phyloP scores from a whole-genome alignment of 768 basidiomycete species.

The Vishniacozyma victoriae region DNA sequence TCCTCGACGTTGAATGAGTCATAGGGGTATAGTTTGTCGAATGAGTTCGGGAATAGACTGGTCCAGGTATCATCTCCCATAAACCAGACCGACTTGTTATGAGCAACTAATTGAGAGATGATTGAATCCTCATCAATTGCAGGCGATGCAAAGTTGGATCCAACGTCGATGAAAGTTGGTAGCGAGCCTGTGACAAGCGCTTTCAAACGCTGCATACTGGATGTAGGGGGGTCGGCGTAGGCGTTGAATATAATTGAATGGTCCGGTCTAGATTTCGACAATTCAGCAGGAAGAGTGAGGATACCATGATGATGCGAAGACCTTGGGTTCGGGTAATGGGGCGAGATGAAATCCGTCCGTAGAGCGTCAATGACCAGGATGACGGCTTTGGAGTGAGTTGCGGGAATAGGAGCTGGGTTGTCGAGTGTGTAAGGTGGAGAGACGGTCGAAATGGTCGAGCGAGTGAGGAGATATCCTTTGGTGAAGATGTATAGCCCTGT shows the following conservation, averaged over 20 bases:
- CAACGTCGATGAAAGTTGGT: slow-evolving; percentile 92
- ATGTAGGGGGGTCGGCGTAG: slow-evolving; percentile 88
- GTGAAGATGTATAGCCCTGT: slow-evolving; percentile 84
- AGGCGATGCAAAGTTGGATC: slow-evolving; percentile 82
- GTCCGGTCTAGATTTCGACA: slow-evolving; percentile 60
- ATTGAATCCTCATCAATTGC: slow-evolving; percentile 83
- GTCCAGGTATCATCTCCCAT: slow-evolving; percentile 99
- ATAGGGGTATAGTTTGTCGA: slow-evolving; percentile 76
- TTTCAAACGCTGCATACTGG: slow-evolving; percentile 90
- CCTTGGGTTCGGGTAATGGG: slow-evolving; percentile 42
- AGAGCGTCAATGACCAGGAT: slow-evolving; percentile 85
- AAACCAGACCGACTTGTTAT: slow-evolving; percentile 62
- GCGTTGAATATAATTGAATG: slow-evolving; percentile 83
- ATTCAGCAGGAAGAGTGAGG: slow-evolving; percentile 67
- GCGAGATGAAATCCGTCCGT: slow-evolving; percentile 85
- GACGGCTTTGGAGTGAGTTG: slow-evolving; percentile 73
- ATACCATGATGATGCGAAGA: slow-evolving; percentile 70
- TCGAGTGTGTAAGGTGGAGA: slow-evolving; percentile 47
- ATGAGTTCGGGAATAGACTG: slow-evolving; percentile 72
- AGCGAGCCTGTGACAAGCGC: slow-evolving; percentile 90
- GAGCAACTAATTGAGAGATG: slow-evolving; percentile 59
- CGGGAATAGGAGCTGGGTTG: slow-evolving; percentile 48
- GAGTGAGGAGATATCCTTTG: slow-evolving; percentile 77
- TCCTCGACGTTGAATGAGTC: slow-evolving; percentile 99
- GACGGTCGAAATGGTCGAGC: slow-evolving; percentile 62